Conservation (phyloP, 75 land plant genomes). For the Cupressus sempervirens region DNA sequence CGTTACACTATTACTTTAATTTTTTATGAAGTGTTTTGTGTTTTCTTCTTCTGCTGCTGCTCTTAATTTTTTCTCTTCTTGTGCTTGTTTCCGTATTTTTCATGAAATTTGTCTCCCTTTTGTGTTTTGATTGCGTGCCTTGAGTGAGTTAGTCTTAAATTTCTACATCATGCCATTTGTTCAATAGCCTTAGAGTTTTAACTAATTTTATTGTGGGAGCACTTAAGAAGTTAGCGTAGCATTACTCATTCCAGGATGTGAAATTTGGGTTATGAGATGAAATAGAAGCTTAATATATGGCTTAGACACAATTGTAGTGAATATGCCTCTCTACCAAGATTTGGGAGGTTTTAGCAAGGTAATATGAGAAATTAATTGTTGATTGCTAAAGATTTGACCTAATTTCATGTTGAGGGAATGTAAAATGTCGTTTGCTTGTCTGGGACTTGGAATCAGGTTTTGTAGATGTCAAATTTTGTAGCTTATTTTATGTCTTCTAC, state of each 20-base stretch:
- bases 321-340: not conserved
- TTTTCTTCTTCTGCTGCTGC: not conserved
- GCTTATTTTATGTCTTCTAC: not conserved
- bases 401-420: not conserved
- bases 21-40: not conserved
- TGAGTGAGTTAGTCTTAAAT: not conserved
- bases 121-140: not conserved
- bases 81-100: too few relatives aligned
- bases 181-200: not conserved
- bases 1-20: not conserved
- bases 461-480: not conserved
- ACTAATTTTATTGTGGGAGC: not conserved
- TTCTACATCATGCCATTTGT: not conserved
- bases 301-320: not conserved
- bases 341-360: not conserved
- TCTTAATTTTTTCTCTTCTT: not conserved
- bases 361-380: not conserved
- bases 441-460: not conserved
- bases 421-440: not conserved
- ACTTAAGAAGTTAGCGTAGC: not conserved
- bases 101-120: not conserved
- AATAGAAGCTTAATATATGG: not conserved
- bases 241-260: not conserved
- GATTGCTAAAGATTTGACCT: not conserved
- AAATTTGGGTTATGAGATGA: not conserved